These are phyloP conservation scores for Blastobotrys indianensis DNA, from an alignment of 1,139 yeast genomes.

Conservation along the genomic window DNA sequence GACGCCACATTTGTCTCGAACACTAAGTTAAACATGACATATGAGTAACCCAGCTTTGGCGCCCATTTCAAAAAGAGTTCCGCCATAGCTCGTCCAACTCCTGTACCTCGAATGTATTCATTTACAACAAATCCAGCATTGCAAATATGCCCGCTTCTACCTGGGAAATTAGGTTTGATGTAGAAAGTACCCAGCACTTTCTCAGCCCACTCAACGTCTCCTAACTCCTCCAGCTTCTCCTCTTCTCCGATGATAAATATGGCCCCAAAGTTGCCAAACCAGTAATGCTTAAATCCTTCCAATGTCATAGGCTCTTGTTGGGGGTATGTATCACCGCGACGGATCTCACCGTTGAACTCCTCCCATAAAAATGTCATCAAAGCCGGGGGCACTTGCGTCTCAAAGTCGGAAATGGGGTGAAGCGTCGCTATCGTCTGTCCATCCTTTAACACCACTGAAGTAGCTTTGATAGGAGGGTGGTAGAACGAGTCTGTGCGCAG, in stretches of 20 bases:
- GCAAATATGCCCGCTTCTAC: slow-evolving; percentile 88
- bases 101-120: slow-evolving; percentile 86
- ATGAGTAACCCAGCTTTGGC: slow-evolving; percentile 77
- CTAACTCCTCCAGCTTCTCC: slow-evolving; percentile 30
- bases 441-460: slow-evolving; percentile 72
- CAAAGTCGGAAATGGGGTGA: slow-evolving; percentile 67
- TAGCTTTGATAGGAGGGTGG: slow-evolving; percentile 18
- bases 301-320: slow-evolving; percentile 70
- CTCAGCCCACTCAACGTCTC: slow-evolving; percentile 68
- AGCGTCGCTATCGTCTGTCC: slow-evolving; percentile 90
- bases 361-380: slow-evolving; percentile 75
- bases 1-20: slow-evolving; percentile 87
- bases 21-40: slow-evolving; percentile 76
- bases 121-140: slow-evolving; percentile 85
- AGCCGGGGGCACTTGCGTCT: slow-evolving; percentile 59
- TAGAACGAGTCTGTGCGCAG: background rate
- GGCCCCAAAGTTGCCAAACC: slow-evolving; percentile 83
- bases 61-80: slow-evolving; percentile 90
- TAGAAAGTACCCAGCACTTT: slow-evolving; percentile 82
- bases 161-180: slow-evolving; percentile 85
- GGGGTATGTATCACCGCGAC: slow-evolving; percentile 81
- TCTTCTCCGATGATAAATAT: slow-evolving; percentile 68
- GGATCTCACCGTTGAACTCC: slow-evolving; percentile 89
- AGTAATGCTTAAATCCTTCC: slow-evolving; percentile 68
- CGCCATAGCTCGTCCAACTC: slow-evolving; percentile 78